phyloP scores from a whole-genome alignment of 75 land plant genomes.

The Ceratopteris richardii region DNA sequence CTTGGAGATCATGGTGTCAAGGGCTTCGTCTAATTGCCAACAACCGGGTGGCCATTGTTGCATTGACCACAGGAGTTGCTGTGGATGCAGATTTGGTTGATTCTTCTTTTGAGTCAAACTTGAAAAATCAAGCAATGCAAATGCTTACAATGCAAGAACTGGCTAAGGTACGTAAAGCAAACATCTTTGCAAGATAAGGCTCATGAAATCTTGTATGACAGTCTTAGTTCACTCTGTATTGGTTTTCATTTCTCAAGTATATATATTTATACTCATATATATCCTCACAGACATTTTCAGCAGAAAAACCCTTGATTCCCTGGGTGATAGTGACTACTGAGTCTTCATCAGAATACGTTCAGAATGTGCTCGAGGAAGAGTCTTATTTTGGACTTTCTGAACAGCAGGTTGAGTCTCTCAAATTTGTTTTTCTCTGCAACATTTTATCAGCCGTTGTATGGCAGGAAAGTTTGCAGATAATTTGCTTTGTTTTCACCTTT shows the following conservation, averaged over 20 bases:
- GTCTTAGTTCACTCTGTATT: too few relatives aligned
- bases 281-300: constrained; percentile 1
- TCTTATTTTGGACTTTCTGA: constrained; percentile 2
- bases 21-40: background rate
- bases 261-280: background rate
- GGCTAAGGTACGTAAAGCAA: background rate
- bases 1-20: background rate
- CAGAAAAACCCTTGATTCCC: constrained; percentile 1
- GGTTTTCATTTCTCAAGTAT: background rate
- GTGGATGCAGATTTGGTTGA: background rate
- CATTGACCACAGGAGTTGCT: background rate
- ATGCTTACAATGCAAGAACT: constrained; percentile 2
- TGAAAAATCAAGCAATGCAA: background rate
- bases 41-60: background rate
- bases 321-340: constrained; percentile 5
- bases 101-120: background rate
- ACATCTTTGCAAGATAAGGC: background rate
- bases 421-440: background rate
- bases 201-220: too few relatives aligned
- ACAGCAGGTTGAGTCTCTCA: background rate
- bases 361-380: background rate
- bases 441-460: background rate
- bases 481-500: too few relatives aligned
- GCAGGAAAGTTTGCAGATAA: too few relatives aligned
- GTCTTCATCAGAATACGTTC: background rate